Evolutionary conservation across 2,329 filamentous ascomycete species (phyloP), one percentile per base, ranked within the genome.

Genomic region (Aureobasidium sp.): DNA sequence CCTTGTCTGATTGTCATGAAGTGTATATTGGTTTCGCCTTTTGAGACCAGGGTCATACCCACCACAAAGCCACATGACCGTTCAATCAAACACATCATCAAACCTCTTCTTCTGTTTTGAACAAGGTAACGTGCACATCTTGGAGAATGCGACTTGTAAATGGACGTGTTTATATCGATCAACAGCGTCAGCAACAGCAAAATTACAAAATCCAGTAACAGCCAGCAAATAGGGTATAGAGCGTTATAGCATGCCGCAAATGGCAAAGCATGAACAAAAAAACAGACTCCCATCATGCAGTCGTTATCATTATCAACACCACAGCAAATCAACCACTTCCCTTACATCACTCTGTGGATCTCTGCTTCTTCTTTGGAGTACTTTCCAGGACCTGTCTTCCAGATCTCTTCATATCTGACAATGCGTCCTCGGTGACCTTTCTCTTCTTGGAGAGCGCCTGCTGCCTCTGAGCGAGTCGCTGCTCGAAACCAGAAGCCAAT

Each of bases 401-500:
- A 42, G 78, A 79, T 38, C 73, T 72, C 68, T 78, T 81, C 79
- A 86, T 83, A 15, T 65, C 68, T 27, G 43, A 21, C 51, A 73
- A 62, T 73, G 77, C 9, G n/a, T 70, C 69, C 37, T 79, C 74
- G 5, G 84, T 75, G 21, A 78, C 71, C 17, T 70, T 69, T 46
- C 75, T 76, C 65, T 81, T 80, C 59, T 74, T 75, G 59, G 76
- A 71, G 3, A 85, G 77, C 42, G 72, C 66, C 8, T 77, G 72
- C 66, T 85, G 74, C n/a, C 83, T 76, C 60, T 75, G 71, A 62
- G 77, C 77, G 40, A 86, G 73, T 65, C 84, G 78, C 2, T 73
- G 67, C 66, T 86, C 84, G 63, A 84, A 92, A 2, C 74, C 69
- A 33, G 73, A 71, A 3, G 81, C 81, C 5, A 79, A 74, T 55